Evolutionary conservation across 1,284 basidiomycete genomes (phyloP).

Genomic region (Somion occarium): DNA sequence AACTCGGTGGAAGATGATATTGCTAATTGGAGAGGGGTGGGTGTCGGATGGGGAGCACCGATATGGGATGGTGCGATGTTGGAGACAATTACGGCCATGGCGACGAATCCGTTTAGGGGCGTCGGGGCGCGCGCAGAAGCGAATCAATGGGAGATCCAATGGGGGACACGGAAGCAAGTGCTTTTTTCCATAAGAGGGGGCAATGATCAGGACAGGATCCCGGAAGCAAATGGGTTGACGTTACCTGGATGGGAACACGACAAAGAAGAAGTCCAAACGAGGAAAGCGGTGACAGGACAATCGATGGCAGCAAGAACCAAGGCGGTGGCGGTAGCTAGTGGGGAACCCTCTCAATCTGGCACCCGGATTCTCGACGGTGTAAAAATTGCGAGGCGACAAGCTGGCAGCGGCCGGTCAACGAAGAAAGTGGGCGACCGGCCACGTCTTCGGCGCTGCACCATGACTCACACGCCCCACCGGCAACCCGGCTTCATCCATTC

Average conservation of each 20-base stretch:
- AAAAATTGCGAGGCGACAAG: not conserved
- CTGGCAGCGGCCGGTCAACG: not conserved
- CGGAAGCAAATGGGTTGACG: not conserved
- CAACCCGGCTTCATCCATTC: slow-evolving; percentile 4
- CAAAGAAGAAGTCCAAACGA: not conserved
- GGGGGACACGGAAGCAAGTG: not conserved
- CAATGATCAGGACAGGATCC: not conserved
- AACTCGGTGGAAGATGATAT: slow-evolving; percentile 1
- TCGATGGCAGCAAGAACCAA: not conserved
- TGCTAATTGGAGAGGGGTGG: not conserved
- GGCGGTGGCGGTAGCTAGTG: not conserved
- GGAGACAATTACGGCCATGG: slow-evolving; percentile 15
- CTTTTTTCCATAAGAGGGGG: not conserved
- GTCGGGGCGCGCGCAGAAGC: slow-evolving; percentile 11
- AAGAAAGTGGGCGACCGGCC: not conserved
- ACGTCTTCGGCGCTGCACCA: slow-evolving; percentile 1
- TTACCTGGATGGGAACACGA: slow-evolving; percentile 2
- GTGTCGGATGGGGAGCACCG: slow-evolving; percentile 2
- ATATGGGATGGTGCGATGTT: slow-evolving; percentile 7
- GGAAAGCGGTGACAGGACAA: not conserved
- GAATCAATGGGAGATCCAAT: not conserved
- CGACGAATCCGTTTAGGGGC: not conserved
- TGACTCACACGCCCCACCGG: not conserved
- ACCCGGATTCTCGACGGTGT: not conserved
- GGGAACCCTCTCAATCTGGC: not conserved